phyloP scores from a whole-genome alignment of 345 rosid species.

The Microthlaspi erraticum region DNA sequence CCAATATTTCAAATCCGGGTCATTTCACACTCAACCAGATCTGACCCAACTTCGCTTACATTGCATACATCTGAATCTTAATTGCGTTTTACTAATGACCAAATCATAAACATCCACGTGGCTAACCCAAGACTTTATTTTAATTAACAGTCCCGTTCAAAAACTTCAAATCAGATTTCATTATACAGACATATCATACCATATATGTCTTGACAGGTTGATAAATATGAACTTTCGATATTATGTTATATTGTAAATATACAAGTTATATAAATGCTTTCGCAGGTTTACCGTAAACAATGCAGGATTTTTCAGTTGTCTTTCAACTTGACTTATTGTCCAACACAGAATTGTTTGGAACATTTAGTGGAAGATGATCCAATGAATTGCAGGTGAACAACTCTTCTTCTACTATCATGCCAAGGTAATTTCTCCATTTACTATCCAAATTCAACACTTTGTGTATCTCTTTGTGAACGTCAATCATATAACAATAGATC shows the following conservation, averaged over 20 bases:
- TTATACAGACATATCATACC: no score
- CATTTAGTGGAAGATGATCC: background rate
- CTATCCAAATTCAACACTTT: background rate
- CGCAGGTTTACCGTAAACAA: background rate
- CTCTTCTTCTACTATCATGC: background rate
- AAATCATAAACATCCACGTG: background rate
- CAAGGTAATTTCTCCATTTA: background rate
- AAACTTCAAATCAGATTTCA: no score
- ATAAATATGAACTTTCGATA: no score
- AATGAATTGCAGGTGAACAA: constrained; percentile 10
- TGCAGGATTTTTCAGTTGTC: constrained; percentile 15
- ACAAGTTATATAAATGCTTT: background rate
- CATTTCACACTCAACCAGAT: background rate
- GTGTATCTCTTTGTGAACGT: background rate
- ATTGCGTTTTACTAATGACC: background rate
- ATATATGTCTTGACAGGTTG: no score
- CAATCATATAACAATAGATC: no score
- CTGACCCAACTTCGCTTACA: background rate
- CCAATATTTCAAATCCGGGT: background rate
- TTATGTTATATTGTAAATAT: no score
- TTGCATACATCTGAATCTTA: background rate
- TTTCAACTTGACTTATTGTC: background rate
- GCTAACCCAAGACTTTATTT: no score
- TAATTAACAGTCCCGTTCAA: background rate
- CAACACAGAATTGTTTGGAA: background rate